Evolutionary conservation across 2,329 filamentous ascomycete species (phyloP), one percentile per base, ranked within the genome.

Genomic region (Colletotrichum costaricense): DNA sequence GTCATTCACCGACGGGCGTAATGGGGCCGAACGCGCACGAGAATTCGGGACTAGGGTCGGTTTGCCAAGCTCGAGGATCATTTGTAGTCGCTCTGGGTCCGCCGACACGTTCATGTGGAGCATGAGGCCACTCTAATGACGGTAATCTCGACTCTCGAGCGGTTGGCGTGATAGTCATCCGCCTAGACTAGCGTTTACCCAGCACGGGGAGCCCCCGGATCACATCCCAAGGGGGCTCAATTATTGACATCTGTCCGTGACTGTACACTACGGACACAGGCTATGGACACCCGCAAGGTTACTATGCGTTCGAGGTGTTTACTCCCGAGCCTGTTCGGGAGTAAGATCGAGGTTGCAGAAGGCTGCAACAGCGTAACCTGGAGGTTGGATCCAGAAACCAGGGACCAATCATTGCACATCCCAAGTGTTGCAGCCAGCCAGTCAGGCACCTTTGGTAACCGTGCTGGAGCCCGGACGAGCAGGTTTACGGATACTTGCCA

Each of bases 1-100:
- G 38, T 62, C 33, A 65, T 70, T 73, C 55, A 64, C 71, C 67
- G 71, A 73, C 60, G 62, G 46, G 71, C 62, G 67, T 57, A 33
- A 73, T 28, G 71, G 49, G 67, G 62, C 67, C 67, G 69, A 64
- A 63, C n/a, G 54, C 42, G 65, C 65, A 54, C 28, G 52, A 63
- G 24, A 52, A 28, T n/a, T 64, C 59, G 59, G 65, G 59, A 28
- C 69, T 33, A 52, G 64, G 69, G 57, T 67, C 26, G 42, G 22
- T 26, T 69, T 59, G 59, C 66, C 66, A 52, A 33, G 60, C 67
- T 70, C 60, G 67, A 60, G 69, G 38, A 63, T 57, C 60, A 49
- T 73, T 19, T 73, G 60, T 28, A 65, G 65, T 33, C 54, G 42
- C 55, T 66, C 60, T 38, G 55, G 67, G 71, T 42, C 38, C 52